A percentile compares a stretch with the other conserved stretches of the same genome.
These are phyloP conservation scores for Cornus controversa DNA, from an alignment of 148 eudicot genomes.

Conservation along the genomic window DNA sequence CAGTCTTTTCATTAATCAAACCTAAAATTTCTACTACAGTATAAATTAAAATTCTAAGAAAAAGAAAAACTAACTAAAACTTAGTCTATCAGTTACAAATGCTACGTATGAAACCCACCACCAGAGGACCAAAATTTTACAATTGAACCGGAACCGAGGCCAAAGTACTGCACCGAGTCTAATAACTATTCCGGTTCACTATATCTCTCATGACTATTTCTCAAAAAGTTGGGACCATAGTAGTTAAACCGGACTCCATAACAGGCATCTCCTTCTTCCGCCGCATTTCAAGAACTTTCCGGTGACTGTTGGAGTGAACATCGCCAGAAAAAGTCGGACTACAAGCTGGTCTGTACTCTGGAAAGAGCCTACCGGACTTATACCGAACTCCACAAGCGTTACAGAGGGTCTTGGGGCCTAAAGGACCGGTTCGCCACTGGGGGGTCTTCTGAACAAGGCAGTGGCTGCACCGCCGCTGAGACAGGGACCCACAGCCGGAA, in stretches of 20 bases:
- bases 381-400: slow-evolving; percentile 92
- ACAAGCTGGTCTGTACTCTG: slow-evolving; percentile 88
- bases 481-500: slow-evolving; percentile 17
- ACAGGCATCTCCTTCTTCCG: slow-evolving; percentile 54
- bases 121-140: slow-evolving; percentile 55
- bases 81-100: slow-evolving; percentile 34
- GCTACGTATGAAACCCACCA: slow-evolving; percentile 20
- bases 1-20: too few relatives aligned
- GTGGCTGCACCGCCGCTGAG: slow-evolving; percentile 60
- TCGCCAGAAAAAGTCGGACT: slow-evolving; percentile 78
- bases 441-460: slow-evolving; percentile 86
- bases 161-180: slow-evolving; percentile 32
- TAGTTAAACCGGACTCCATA: slow-evolving; percentile 23
- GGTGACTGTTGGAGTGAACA: slow-evolving; percentile 81
- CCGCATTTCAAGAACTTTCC: slow-evolving; percentile 87
- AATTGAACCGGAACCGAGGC: slow-evolving; percentile 35
- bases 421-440: slow-evolving; percentile 92
- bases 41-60: background rate
- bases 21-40: too few relatives aligned
- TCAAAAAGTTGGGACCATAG: slow-evolving; percentile 32
- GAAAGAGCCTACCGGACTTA: slow-evolving; percentile 81
- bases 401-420: slow-evolving; percentile 76
- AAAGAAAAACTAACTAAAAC: background rate
- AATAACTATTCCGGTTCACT: slow-evolving; percentile 5
- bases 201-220: background rate